phyloP scores from a whole-genome alignment of 768 basidiomycete species.

The Boletales sp. region DNA sequence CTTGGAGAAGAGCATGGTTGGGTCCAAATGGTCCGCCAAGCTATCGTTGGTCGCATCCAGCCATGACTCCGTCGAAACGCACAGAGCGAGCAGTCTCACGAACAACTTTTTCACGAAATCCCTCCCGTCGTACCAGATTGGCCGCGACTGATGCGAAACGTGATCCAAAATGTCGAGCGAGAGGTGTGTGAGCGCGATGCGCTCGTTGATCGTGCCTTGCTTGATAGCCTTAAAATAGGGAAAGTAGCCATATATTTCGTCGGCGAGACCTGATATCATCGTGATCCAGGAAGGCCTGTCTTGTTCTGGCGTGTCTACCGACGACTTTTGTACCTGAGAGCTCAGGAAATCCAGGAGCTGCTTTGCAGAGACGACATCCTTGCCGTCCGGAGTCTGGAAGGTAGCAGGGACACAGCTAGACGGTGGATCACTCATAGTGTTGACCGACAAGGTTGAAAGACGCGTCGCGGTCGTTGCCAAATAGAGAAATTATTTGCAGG shows the following conservation, averaged over 20 bases:
- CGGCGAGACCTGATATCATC: conserved; percentile 49
- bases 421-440: conserved; percentile 21
- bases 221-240: conserved; percentile 47
- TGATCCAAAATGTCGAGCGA: conserved; percentile 54
- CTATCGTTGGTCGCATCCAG: conserved; percentile 40
- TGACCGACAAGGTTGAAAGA: not conserved
- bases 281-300: conserved; percentile 46
- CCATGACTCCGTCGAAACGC: conserved; percentile 58
- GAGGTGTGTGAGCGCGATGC: conserved; percentile 49
- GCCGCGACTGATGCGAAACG: conserved; percentile 47
- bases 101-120: conserved; percentile 49
- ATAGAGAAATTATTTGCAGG: conserved; percentile 3
- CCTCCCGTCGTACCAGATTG: conserved; percentile 44
- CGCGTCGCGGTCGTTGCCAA: conserved; percentile 2
- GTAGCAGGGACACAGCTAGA: conserved; percentile 28
- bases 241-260: conserved; percentile 51
- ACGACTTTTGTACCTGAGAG: conserved; percentile 34
- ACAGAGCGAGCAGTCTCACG: conserved; percentile 50
- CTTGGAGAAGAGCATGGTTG: conserved; percentile 46
- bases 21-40: conserved; percentile 41
- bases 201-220: conserved; percentile 57
- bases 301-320: conserved; percentile 27
- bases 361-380: conserved; percentile 27
- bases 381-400: conserved; percentile 29
- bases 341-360: conserved; percentile 44